Percentiles rank a stretch among this genome's conserved stretches.
These are phyloP conservation scores for Dichotomocladium elegans DNA, from an alignment of 371 early-diverging fungal genomes.

Conservation along the genomic window DNA sequence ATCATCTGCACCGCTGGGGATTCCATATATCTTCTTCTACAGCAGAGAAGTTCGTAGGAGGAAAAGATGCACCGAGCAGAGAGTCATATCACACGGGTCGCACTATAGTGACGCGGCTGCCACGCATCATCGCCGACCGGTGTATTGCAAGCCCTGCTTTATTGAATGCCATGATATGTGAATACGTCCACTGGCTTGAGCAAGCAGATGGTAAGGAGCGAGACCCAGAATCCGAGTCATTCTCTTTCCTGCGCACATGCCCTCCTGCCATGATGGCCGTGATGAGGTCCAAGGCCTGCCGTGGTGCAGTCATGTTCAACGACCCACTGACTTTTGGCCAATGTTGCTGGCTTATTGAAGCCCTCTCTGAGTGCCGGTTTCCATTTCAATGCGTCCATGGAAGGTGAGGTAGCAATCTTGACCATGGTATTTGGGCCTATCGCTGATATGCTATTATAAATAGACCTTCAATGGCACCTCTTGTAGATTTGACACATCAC, in stretches of 20 bases:
- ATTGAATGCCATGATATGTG: constrained; percentile 47
- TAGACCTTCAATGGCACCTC: background rate
- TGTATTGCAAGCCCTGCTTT: constrained; percentile 53
- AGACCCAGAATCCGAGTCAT: constrained; percentile 1
- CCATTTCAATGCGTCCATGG: constrained; percentile 76
- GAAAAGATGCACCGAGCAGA: constrained; percentile 3
- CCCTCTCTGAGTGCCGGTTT: constrained; percentile 50
- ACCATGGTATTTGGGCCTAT: too few species aligned
- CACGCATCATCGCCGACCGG: constrained; percentile 58
- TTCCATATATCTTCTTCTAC: constrained; percentile 26
- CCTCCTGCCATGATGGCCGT: constrained; percentile 66
- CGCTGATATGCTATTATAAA: too few species aligned
- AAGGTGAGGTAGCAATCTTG: constrained; percentile 30
- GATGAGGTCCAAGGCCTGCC: constrained; percentile 73
- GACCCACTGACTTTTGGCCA: constrained; percentile 45
- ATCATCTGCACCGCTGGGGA: constrained; percentile 57
- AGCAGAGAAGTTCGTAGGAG: background rate
- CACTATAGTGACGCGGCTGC: constrained; percentile 24
- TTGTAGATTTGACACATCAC: background rate
- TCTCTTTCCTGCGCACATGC: constrained; percentile 30
- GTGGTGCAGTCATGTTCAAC: constrained; percentile 80
- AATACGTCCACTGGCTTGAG: constrained; percentile 41
- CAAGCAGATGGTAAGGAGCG: constrained; percentile 1
- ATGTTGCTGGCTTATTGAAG: constrained; percentile 50
- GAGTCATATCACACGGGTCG: constrained; percentile 16